These are phyloP conservation scores for Metschnikowia dekortorum DNA, from an alignment of 805 yeast species.

Conservation along the genomic window DNA sequence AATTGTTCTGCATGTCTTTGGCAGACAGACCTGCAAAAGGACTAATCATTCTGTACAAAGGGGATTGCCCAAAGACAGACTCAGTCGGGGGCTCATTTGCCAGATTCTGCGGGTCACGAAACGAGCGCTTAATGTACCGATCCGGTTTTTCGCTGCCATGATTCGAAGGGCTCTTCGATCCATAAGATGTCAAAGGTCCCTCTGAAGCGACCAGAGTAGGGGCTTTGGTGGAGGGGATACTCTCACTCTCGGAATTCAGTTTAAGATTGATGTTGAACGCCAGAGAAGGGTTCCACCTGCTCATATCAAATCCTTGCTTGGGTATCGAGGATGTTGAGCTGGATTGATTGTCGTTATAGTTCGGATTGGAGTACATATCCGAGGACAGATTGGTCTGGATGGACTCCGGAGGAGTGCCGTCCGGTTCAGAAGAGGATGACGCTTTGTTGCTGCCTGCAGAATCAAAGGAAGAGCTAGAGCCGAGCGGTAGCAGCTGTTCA, in stretches of 20 bases:
- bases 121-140: neutral
- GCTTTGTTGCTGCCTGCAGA: constrained; percentile 5
- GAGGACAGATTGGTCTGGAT: neutral
- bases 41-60: neutral
- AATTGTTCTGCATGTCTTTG: neutral
- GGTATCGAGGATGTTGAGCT: neutral
- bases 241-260: neutral
- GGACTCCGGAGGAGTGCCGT: constrained; percentile 1
- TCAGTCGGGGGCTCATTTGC: neutral
- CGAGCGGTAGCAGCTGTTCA: constrained; percentile 15
- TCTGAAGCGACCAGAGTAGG: neutral
- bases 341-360: neutral
- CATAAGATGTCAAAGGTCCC: neutral
- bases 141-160: neutral
- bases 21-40: constrained; percentile 1
- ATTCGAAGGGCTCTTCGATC: neutral
- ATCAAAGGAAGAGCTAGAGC: constrained; percentile 7
- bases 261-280: neutral
- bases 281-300: constrained; percentile 8
- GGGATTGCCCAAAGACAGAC: neutral
- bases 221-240: neutral
- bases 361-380: neutral
- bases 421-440: constrained; percentile 2
- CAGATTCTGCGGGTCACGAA: neutral
- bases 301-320: constrained; percentile 8